Base-by-base conservation (phyloP, 2,329 filamentous ascomycete species). In the Epichloe gansuensis region DNA sequence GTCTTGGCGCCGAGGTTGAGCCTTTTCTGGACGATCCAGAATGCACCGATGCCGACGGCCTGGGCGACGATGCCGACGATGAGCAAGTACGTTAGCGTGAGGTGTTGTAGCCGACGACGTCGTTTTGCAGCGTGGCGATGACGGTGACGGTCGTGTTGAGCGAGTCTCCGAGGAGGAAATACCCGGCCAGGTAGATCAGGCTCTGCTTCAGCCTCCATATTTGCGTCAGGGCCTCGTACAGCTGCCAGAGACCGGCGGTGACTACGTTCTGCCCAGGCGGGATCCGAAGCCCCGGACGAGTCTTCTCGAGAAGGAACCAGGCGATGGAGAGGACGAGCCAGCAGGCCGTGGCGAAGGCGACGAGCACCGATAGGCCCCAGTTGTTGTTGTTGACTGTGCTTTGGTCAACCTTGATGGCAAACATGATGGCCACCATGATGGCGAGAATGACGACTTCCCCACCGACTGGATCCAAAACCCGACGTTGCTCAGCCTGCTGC, bases 91-190 rank as follows among this genome's bases (percentile, higher is more conserved):
- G 81, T 85, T 5, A 85, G 63, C 47, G 81, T 74, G 28, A 86
- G 68, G 80, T 82, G 60, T 83, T 80, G 65, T 85, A 86, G 3
- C 74, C 71, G 3, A 86, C 81, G 4, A 85, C 75, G 38, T 72
- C 72, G 58, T 85, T 85, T 60, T 86, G 83, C 5, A 85, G 65
- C 0, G 81, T 86, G 0, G 69, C 73, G 35, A 86, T 80, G 23
- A 86, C 81, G 0, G 83, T 86, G 5, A 85, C 80, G 0, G 82
- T 85, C 0, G 83, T 87, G 63, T 86, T 86, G 38, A 86, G 70
- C 1, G 78, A 82, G 64, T 86, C 83, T n/a, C 81, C 82, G 0
- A 86, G 74, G 2, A 86, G 69, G 61, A 86, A 86, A 61, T 85
- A 86, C 3, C 78, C 81, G 43, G 81, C 73, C 0, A 87, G 73